These are phyloP conservation scores for Aspergillus taichungensis DNA, from an alignment of 495 filamentous ascomycete species.

Conservation along the genomic window DNA sequence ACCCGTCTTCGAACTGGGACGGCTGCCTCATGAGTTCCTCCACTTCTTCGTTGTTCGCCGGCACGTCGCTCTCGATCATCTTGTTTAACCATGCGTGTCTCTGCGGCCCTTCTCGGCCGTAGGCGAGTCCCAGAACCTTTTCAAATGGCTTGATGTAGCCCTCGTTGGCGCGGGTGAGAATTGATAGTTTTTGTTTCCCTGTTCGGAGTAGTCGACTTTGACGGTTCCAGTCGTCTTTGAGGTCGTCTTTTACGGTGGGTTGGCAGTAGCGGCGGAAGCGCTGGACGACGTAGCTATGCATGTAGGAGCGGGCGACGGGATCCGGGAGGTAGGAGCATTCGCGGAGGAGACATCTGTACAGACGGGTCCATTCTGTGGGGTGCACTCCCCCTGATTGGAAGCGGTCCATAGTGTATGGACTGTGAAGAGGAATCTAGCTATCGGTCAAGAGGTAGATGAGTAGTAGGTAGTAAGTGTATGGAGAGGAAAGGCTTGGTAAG, in stretches of 20 bases:
- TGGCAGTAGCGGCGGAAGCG: constrained; percentile 42
- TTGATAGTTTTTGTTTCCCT: constrained; percentile 17
- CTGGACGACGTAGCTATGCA: constrained; percentile 45
- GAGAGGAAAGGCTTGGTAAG: too few relatives aligned
- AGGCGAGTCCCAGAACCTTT: constrained; percentile 55
- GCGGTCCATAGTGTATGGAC: not conserved
- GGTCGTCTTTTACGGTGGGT: not conserved
- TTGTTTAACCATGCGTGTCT: constrained; percentile 50
- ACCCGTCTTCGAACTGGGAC: constrained; percentile 20
- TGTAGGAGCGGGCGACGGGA: constrained; percentile 50
- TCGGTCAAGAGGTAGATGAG: too few relatives aligned
- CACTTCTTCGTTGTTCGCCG: constrained; percentile 20
- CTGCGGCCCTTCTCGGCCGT: constrained; percentile 66
- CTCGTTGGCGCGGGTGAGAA: constrained; percentile 51
- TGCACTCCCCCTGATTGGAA: not conserved
- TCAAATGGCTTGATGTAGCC: constrained; percentile 55
- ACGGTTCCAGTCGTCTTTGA: constrained; percentile 3
- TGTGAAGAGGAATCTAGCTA: too few relatives aligned
- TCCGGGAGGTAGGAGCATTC: constrained; percentile 82
- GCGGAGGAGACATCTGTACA: constrained; percentile 72
- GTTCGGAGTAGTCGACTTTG: constrained; percentile 14
- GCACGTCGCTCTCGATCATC: constrained; percentile 32
- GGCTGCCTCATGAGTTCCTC: constrained; percentile 13
- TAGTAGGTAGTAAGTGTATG: too few relatives aligned
- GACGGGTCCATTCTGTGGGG: constrained; percentile 42